phyloP scores from a whole-genome alignment of 2,329 filamentous ascomycete species.

The Aspergillus sp. region DNA sequence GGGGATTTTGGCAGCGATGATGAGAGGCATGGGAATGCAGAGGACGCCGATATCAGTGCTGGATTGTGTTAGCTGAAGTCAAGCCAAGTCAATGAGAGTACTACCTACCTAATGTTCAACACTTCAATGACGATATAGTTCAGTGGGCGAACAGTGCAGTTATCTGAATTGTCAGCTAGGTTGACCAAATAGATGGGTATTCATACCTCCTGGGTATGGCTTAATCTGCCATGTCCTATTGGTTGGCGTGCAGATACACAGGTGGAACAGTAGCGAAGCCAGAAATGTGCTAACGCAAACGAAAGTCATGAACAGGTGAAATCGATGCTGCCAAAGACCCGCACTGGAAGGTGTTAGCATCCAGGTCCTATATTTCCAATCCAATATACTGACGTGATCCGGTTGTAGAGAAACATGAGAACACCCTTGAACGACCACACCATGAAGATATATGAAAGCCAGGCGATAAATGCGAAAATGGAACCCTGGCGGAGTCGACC shows the following conservation, averaged over 20 bases:
- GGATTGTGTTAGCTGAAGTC: not conserved
- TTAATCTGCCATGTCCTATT: slow-evolving; percentile 14
- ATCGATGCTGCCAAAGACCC: slow-evolving; percentile 13
- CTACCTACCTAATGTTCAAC: slow-evolving; percentile 12
- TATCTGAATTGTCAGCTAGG: slow-evolving; percentile 6
- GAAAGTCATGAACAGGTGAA: slow-evolving; percentile 3
- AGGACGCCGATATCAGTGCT: slow-evolving; percentile 16
- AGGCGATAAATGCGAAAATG: slow-evolving; percentile 11
- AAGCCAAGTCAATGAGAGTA: not conserved
- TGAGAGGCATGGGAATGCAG: slow-evolving; percentile 12
- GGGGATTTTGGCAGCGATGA: slow-evolving; percentile 10
- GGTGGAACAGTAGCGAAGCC: slow-evolving; percentile 8
- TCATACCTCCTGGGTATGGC: slow-evolving; percentile 12
- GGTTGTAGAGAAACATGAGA: slow-evolving; percentile 11
- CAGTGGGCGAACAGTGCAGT: slow-evolving; percentile 10
- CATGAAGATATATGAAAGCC: slow-evolving; percentile 13
- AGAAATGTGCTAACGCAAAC: slow-evolving; percentile 7
- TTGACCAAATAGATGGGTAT: no score
- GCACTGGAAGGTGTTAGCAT: slow-evolving; percentile 1
- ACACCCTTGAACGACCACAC: slow-evolving; percentile 15
- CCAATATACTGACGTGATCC: slow-evolving; percentile 10
- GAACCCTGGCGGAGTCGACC: slow-evolving; percentile 4
- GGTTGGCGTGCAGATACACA: slow-evolving; percentile 9
- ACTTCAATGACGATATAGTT: slow-evolving; percentile 13
- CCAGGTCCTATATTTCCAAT: no score